phyloP scores from a whole-genome alignment of 2,329 filamentous ascomycete species.

The Exophiala bonariae region DNA sequence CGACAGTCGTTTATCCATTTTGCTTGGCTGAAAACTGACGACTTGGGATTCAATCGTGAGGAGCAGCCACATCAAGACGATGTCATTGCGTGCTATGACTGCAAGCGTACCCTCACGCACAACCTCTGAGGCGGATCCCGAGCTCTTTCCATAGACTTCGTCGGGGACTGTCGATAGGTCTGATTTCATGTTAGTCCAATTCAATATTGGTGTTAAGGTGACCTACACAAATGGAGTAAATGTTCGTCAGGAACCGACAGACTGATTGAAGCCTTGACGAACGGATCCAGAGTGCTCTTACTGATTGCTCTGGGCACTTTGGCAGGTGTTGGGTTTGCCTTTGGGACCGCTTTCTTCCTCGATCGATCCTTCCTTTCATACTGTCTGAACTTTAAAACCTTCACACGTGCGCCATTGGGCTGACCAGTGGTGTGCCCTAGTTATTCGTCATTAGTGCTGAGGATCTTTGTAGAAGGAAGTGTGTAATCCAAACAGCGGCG shows the following conservation, averaged over 20 bases:
- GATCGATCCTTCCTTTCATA: too few relatives aligned
- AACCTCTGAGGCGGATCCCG: constrained; percentile 2
- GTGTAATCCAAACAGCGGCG: too few relatives aligned
- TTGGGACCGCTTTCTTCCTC: too few relatives aligned
- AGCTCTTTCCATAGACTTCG: constrained; percentile 6
- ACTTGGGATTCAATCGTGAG: constrained; percentile 12
- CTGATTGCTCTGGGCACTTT: background rate
- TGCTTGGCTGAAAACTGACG: constrained; percentile 9
- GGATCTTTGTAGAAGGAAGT: too few relatives aligned
- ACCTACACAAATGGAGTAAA: constrained; percentile 10
- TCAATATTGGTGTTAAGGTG: background rate
- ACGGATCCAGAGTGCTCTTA: background rate
- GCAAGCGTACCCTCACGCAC: background rate
- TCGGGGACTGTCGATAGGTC: constrained; percentile 10
- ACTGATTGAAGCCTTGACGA: background rate
- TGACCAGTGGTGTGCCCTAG: too few relatives aligned
- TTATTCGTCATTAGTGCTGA: too few relatives aligned
- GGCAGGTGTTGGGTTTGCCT: background rate
- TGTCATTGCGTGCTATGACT: constrained; percentile 3
- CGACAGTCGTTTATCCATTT: constrained; percentile 6
- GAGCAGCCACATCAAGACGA: constrained; percentile 7
- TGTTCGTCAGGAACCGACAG: constrained; percentile 11
- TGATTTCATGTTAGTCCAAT: background rate
- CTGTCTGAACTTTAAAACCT: too few relatives aligned
- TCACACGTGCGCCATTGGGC: too few relatives aligned